Evolutionary conservation across 2,329 filamentous ascomycete species (phyloP).

Genomic region (Cladorrhinum sp.): DNA sequence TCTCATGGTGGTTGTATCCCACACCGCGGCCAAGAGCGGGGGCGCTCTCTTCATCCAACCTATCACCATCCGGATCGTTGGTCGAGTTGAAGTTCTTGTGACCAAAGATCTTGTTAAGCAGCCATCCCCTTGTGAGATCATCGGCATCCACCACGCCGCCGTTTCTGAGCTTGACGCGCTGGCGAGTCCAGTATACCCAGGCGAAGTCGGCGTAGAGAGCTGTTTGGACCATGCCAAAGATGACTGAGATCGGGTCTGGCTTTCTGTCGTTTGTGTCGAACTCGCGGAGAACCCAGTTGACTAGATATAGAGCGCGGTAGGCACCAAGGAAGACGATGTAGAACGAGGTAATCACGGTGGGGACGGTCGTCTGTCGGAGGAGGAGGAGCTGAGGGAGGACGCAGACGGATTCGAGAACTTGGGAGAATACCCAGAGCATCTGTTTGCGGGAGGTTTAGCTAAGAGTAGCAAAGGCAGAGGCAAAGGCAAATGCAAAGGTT

Average conservation of each 20-base stretch:
- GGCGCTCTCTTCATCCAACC: conserved; percentile 59
- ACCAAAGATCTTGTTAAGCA: conserved; percentile 75
- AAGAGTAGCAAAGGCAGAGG: background rate
- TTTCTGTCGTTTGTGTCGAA: conserved; percentile 56
- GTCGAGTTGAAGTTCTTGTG: conserved; percentile 48
- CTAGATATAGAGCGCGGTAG: conserved; percentile 83
- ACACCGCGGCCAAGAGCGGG: conserved; percentile 43
- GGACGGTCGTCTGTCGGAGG: conserved; percentile 89
- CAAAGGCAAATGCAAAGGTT: background rate
- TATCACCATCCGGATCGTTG: conserved; percentile 34
- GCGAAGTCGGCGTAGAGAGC: conserved; percentile 90
- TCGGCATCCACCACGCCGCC: conserved; percentile 89
- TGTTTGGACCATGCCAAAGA: conserved; percentile 88
- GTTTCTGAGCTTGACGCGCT: conserved; percentile 86
- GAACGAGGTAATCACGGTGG: conserved; percentile 94
- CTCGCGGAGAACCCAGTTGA: conserved; percentile 82
- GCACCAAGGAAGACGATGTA: conserved; percentile 85
- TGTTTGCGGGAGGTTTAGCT: conserved; percentile 36
- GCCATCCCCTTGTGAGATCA: conserved; percentile 80
- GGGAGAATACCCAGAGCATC: conserved; percentile 83
- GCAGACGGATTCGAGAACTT: conserved; percentile 87
- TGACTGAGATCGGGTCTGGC: conserved; percentile 70
- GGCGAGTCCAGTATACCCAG: conserved; percentile 93
- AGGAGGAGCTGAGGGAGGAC: conserved; percentile 88
- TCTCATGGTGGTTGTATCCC: conserved; percentile 22